Evolutionary conservation across 1,284 basidiomycete species (phyloP).

Genomic region (Fistulinella cinereoalba): DNA sequence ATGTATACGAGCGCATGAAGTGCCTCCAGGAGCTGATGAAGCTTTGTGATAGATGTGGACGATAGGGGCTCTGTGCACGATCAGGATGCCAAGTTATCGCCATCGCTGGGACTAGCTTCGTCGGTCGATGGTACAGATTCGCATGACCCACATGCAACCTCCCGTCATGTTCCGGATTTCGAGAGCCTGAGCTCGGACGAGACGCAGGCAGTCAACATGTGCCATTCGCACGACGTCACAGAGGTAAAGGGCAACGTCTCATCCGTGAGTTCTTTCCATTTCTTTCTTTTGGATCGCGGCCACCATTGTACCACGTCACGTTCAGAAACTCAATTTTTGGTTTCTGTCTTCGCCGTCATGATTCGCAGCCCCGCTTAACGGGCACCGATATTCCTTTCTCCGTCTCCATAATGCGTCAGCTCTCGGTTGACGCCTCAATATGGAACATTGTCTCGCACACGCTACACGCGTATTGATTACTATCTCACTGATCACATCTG

Average conservation of each 20-base stretch:
- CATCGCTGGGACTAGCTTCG: not conserved
- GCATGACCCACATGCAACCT: constrained; percentile 4
- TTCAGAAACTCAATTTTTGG: no score
- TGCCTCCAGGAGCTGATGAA: constrained; percentile 5
- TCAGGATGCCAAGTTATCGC: constrained; percentile 13
- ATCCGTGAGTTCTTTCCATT: constrained; percentile 16
- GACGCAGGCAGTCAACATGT: not conserved
- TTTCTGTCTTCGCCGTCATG: no score
- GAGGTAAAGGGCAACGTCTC: not conserved
- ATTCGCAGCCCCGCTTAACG: not conserved
- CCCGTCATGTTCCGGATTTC: not conserved
- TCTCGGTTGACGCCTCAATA: not conserved
- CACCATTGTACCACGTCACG: no score
- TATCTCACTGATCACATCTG: constrained; percentile 13
- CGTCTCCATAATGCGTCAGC: not conserved
- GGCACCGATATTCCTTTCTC: not conserved
- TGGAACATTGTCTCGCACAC: no score
- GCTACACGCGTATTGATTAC: not conserved
- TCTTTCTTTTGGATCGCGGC: not conserved
- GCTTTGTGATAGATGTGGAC: constrained; percentile 3
- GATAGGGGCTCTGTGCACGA: constrained; percentile 4
- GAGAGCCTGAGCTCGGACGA: constrained; percentile 18
- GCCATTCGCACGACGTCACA: not conserved
- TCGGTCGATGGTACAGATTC: not conserved
- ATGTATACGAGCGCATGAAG: not conserved